Base-by-base conservation (phyloP, 345 rosid genomes). In the Lepidium aucheri region DNA sequence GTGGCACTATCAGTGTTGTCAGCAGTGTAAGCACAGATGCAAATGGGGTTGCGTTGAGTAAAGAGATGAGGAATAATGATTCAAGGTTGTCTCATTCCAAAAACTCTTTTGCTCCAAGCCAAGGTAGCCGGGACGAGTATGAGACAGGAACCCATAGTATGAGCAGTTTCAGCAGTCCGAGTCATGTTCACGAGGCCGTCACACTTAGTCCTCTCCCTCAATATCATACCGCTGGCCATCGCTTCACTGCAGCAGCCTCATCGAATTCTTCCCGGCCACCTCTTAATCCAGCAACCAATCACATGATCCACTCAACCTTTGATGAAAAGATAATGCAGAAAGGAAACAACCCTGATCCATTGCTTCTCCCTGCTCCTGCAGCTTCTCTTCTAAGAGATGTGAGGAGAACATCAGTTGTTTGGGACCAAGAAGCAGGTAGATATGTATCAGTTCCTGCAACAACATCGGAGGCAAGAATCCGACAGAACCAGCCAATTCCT, bases 391-490 rank as follows among this genome's bases (percentile, higher is more conserved):
- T 90, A 43, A 79, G 96, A 76, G 99, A 94, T 57, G 86, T 88
- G 55, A 90, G 85, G 74, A 85, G 87, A 70, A 85, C 97, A 39
- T 90, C 96, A 43, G 99, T 90, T 46, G 85, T 86, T 9, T 94
- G 88, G 88, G 97, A 94, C 70, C 97, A 80, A 83, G 99, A 90
- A 60, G 97, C 96, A 28, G 95, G 99, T 20, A 81, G 99, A 71
- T 94, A 86, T 20, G 78, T 90, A 59, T 94, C 99, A 11, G 83
- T 86, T 47, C 94, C 97, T 15, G 69, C 81, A 32, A 79, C 97
- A 42, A 80, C 90, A 26, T 76, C 95, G 8, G 99, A 94, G 45
- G 71, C 80, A 57, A 78, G 83, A 52, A 88, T 74, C 65, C 83
- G 81, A 72, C 88, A 76, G 49, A 34, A 77, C 52, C 35, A 81